A percentile compares a stretch with the other conserved stretches of the same genome.
phyloP scores from a whole-genome alignment of 2,329 filamentous ascomycete species.

The Cercospora janseana region DNA sequence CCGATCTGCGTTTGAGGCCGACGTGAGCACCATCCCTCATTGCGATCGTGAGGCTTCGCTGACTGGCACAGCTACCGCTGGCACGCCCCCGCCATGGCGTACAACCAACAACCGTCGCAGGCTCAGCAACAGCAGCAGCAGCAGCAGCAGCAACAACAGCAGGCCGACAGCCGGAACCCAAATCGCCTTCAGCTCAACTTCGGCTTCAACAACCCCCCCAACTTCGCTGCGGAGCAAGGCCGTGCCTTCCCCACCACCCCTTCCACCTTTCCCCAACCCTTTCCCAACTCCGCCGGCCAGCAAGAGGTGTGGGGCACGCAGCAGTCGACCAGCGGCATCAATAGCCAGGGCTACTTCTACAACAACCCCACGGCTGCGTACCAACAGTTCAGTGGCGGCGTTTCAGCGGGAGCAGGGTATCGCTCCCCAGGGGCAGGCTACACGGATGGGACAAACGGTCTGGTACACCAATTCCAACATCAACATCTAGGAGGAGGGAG shows the following conservation, averaged over 20 bases:
- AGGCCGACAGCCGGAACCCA: conserved; percentile 34
- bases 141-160: conserved; percentile 28
- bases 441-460: conserved; percentile 83
- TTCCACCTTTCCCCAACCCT: conserved; percentile 92
- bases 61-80: conserved; percentile 7
- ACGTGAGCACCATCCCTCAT: background rate
- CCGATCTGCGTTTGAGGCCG: background rate
- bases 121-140: conserved; percentile 23
- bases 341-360: conserved; percentile 51
- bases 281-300: conserved; percentile 58
- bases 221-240: conserved; percentile 46
- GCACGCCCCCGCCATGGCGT: conserved; percentile 17
- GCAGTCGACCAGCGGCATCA: conserved; percentile 43
- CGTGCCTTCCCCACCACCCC: conserved; percentile 67
- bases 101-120: conserved; percentile 23
- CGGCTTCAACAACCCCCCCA: conserved; percentile 47
- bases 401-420: conserved; percentile 54
- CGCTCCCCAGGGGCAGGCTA: conserved; percentile 58
- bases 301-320: conserved; percentile 60
- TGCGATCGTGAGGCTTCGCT: background rate
- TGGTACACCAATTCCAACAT: conserved; percentile 94
- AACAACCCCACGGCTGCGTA: conserved; percentile 46
- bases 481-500: conserved; percentile 74
- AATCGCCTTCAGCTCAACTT: conserved; percentile 55
- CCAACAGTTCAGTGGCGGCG: conserved; percentile 47